Conservation (phyloP, 176 grass and related monocot species). For the Hordeum marinum region DNA sequence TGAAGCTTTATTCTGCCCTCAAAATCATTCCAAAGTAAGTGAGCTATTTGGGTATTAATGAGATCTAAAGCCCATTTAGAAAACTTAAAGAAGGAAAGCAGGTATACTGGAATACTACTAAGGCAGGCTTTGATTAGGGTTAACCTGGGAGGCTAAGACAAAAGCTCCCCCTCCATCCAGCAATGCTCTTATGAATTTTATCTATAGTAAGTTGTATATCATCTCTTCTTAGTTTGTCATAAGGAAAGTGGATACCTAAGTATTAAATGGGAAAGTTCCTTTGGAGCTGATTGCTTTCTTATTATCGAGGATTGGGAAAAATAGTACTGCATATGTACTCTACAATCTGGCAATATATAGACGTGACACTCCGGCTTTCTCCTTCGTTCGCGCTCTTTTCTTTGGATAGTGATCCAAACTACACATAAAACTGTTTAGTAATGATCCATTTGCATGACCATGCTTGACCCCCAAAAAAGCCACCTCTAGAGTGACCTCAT, state of each 20-base stretch:
- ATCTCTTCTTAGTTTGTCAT: background rate
- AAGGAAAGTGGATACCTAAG: background rate
- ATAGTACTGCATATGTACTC: too few relatives aligned
- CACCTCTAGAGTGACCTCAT: too few relatives aligned
- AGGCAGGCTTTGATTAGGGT: background rate
- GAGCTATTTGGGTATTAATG: background rate
- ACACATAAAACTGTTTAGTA: too few relatives aligned
- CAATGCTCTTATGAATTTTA: background rate
- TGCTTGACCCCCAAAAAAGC: too few relatives aligned
- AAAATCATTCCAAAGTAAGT: background rate
- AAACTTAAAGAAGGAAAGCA: background rate
- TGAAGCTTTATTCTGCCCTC: background rate
- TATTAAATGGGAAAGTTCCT: background rate
- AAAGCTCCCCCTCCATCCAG: background rate
- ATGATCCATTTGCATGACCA: too few relatives aligned
- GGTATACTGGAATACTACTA: background rate
- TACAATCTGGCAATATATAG: too few relatives aligned
- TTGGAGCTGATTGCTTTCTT: background rate
- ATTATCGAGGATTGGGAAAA: too few relatives aligned
- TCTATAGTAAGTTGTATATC: background rate
- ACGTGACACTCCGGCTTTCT: too few relatives aligned
- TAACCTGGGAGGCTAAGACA: background rate
- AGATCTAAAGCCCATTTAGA: background rate
- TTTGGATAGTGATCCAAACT: too few relatives aligned
- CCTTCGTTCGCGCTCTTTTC: too few relatives aligned